A percentile compares a stretch with the other conserved stretches of the same genome.
These are phyloP conservation scores for Rhytidhysteron rufulum DNA, from an alignment of 2,329 filamentous ascomycete genomes.

Conservation along the genomic window DNA sequence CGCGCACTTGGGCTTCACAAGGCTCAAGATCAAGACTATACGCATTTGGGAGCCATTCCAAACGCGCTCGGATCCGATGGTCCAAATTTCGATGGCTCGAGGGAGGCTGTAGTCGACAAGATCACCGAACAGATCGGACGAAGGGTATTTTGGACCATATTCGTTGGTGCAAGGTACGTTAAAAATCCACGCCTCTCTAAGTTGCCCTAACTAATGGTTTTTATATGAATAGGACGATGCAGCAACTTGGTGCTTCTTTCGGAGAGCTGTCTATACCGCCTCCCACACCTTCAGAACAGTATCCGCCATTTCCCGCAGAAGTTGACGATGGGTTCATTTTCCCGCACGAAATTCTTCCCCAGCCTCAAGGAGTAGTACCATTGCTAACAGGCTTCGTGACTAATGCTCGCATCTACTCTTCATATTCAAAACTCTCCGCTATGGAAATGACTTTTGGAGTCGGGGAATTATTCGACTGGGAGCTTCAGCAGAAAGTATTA, in stretches of 20 bases:
- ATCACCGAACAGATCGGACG: conserved; percentile 53
- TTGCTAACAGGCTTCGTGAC: conserved; percentile 77
- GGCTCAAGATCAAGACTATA: conserved; percentile 43
- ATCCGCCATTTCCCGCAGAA: conserved; percentile 75
- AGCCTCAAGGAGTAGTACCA: conserved; percentile 65
- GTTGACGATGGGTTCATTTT: conserved; percentile 82
- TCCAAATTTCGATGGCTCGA: conserved; percentile 30
- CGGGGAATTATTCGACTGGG: conserved; percentile 70
- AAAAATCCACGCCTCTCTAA: conserved; percentile 6
- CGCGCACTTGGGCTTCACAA: conserved; percentile 64
- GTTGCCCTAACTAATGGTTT: conserved; percentile 5
- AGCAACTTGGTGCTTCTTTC: conserved; percentile 70
- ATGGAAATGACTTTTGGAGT: conserved; percentile 80
- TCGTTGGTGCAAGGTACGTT: conserved; percentile 64
- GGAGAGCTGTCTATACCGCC: conserved; percentile 72
- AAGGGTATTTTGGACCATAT: conserved; percentile 75
- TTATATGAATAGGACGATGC: conserved; percentile 57
- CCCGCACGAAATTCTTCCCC: conserved; percentile 64
- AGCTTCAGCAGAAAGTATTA: conserved; percentile 70
- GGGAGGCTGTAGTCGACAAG: conserved; percentile 37
- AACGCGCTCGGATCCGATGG: conserved; percentile 32
- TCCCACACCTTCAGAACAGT: conserved; percentile 68
- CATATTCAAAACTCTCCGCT: conserved; percentile 74
- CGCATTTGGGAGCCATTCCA: conserved; percentile 33
- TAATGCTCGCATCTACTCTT: conserved; percentile 72